Evolutionary conservation across 257 asterid genomes (phyloP), one percentile per base, ranked within the genome.

Genomic region (Apocynum venetum): DNA sequence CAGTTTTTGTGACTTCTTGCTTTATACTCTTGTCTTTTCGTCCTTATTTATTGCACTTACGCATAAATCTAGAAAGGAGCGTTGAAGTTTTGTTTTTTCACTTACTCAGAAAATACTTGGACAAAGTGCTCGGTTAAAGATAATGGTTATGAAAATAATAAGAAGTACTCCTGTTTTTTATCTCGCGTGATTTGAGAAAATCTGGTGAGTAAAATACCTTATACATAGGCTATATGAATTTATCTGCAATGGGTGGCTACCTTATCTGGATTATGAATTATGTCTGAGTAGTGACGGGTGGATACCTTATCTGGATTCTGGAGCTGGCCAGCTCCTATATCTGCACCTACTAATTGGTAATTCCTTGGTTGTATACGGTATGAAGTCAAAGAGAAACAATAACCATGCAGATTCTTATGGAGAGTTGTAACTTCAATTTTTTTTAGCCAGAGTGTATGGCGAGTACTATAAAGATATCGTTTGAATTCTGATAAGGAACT

Each of bases 241-340:
- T 20, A 56, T 25, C 4, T 25, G 66, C 63, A 25, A 0, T 40
- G 7, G 31, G 8, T 31, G 3, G 14, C 20, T 14, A 67, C 48
- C n/a, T 38, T 8, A 52, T 14, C 61, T 56, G 46, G 46, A 38
- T 60, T 64, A 47, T 43, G 61, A 44, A 4, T 35, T 51, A 48
- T 64, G 19, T 3, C 44, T 63, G 44, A 63, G 43, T 60, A 31
- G 44, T 11, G 31, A 63, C 15, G 3, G 15, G 49, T 11, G 12
- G 53, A 36, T 70, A 40, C 64, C 43, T 70, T 31, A 44, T 63
- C 72, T 72, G 70, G 46, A 12, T 64, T 64, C 10, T 64, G 47
- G 63, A 77, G 74, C 68, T 72, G 73, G 74, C 20, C 41, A 76
- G 70, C 52, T 57, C 66, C 41, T 74, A 56, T 14, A 35, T 51